phyloP scores from a whole-genome alignment of 306 rosid genomes.

The Styphnolobium japonicum region DNA sequence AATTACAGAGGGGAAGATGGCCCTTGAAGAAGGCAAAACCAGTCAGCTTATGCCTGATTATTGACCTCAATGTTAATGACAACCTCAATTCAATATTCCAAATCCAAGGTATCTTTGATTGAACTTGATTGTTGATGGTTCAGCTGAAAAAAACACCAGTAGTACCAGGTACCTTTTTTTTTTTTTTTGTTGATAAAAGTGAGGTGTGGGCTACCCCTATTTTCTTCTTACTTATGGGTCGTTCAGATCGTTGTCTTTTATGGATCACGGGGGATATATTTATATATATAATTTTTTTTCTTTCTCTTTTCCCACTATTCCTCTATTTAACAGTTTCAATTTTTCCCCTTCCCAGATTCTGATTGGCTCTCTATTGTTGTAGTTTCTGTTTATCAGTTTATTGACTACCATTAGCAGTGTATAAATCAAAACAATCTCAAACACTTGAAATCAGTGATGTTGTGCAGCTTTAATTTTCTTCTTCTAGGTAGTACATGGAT shows the following conservation, averaged over 20 bases:
- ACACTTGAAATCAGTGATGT: conserved; percentile 18
- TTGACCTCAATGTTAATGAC: conserved; percentile 34
- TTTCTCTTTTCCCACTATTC: not conserved
- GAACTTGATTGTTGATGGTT: conserved; percentile 27
- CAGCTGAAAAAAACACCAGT: not conserved
- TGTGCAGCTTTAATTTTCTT: conserved; percentile 24
- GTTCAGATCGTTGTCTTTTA: conserved; percentile 42
- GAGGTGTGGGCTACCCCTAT: conserved; percentile 39
- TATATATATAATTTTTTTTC: not conserved
- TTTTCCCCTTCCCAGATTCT: not conserved
- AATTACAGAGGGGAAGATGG: conserved; percentile 75
- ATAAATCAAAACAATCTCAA: conserved; percentile 26
- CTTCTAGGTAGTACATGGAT: not conserved
- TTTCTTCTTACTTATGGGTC: conserved; percentile 27
- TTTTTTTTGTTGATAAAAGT: not conserved
- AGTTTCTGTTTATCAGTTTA: conserved; percentile 16
- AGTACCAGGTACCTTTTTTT: conserved; percentile 39
- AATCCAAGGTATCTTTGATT: conserved; percentile 43
- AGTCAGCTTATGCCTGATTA: conserved; percentile 92
- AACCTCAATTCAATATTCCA: conserved; percentile 17
- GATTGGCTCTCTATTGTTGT: conserved; percentile 12
- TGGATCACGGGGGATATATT: conserved; percentile 26
- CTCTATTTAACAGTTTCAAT: conserved; percentile 25
- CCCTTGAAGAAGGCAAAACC: conserved; percentile 74
- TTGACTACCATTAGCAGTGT: conserved; percentile 38